Evolutionary conservation across 2,329 filamentous ascomycete genomes (phyloP).

Genomic region (Amesomyces nigricolor): DNA sequence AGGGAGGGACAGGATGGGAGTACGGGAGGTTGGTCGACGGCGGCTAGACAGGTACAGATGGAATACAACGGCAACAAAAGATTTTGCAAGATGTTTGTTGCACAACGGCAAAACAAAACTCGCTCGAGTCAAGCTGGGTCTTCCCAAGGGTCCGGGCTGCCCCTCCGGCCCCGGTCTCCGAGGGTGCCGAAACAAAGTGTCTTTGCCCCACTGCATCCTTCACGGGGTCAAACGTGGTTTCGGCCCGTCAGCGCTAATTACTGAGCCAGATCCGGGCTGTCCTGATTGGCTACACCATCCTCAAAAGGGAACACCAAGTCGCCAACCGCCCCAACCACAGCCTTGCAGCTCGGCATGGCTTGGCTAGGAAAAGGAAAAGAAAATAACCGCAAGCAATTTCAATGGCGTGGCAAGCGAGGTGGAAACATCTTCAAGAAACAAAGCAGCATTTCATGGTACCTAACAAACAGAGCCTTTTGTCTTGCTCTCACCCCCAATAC

Average conservation of each 20-base stretch:
- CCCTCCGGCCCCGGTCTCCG: not conserved
- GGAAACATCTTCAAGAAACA: not conserved
- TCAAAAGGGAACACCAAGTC: not conserved
- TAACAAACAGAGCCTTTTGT: conserved; percentile 4
- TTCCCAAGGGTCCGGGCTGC: not conserved
- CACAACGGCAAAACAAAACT: not conserved
- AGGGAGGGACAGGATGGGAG: too few species aligned
- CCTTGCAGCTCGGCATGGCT: too few species aligned
- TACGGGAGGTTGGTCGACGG: too few species aligned
- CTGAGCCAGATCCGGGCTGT: not conserved
- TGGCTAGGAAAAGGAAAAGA: too few species aligned
- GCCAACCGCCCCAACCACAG: not conserved
- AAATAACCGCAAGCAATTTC: not conserved
- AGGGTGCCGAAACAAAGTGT: conserved; percentile 1
- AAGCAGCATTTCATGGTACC: conserved; percentile 1
- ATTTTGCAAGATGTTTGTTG: too few species aligned
- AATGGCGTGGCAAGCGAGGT: not conserved
- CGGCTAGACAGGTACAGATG: too few species aligned
- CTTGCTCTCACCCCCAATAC: not conserved
- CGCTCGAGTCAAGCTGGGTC: not conserved
- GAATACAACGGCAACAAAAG: too few species aligned
- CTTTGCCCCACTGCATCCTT: not conserved
- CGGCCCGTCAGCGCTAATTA: not conserved
- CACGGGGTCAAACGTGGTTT: not conserved
- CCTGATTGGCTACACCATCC: not conserved